Percentiles rank a stretch among this genome's conserved stretches.
phyloP scores from a whole-genome alignment of 108 stramenopile genomes.

The Stephanodiscus minutulus region DNA sequence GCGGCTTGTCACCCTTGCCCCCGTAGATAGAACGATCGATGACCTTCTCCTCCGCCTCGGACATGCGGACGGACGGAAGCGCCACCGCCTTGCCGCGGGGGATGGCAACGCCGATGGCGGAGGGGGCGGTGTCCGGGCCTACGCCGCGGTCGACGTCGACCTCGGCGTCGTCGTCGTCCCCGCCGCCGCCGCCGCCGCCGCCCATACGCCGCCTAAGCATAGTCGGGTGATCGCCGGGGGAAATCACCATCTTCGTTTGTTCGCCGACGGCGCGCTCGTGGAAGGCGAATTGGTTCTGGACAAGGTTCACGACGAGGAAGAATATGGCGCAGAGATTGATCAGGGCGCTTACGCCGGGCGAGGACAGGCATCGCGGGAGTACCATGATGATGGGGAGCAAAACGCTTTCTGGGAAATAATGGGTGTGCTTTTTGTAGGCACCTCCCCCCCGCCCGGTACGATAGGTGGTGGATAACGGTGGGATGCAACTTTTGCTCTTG shows the following conservation, averaged over 20 bases:
- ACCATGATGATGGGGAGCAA: no score
- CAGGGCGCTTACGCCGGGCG: constrained; percentile 12
- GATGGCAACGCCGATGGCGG: constrained; percentile 15
- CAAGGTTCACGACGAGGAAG: constrained; percentile 22
- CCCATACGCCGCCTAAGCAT: background rate
- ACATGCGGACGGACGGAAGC: constrained; percentile 43
- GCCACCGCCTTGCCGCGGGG: constrained; percentile 42
- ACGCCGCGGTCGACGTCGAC: no score
- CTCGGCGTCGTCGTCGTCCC: background rate
- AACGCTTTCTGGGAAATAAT: no score
- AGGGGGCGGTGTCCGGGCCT: background rate
- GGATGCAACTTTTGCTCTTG: no score
- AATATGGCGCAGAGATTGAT: constrained; percentile 27
- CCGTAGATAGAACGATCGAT: constrained; percentile 56
- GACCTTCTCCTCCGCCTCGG: constrained; percentile 26
- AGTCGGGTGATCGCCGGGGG: background rate
- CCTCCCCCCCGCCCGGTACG: no score
- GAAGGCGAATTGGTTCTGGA: constrained; percentile 21
- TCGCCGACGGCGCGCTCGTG: constrained; percentile 24
- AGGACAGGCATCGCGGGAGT: constrained; percentile 16
- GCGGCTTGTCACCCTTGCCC: constrained; percentile 70
- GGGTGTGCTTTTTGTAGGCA: no score
- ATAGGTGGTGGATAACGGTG: no score
- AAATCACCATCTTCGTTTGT: background rate
- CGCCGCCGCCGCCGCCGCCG: background rate